A percentile compares a stretch with the other conserved stretches of the same genome.
These are phyloP conservation scores for Tritrichomonas musculus DNA, from an alignment of 208 protist species.

Conservation along the genomic window DNA sequence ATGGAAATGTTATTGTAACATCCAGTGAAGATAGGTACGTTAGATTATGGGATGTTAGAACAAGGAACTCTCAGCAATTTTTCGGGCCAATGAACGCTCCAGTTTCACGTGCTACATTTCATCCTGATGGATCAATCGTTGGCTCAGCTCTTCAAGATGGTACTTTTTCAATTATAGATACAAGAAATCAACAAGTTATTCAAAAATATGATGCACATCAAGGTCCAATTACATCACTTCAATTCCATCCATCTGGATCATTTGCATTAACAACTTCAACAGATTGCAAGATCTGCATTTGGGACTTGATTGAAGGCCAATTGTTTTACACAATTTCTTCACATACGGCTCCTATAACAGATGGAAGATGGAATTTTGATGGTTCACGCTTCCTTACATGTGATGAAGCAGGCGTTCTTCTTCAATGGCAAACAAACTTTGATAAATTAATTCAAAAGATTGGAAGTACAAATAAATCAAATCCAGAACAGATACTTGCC, in stretches of 20 bases:
- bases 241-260: background rate
- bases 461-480: no score
- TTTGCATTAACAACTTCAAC: background rate
- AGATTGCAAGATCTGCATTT: background rate
- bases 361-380: background rate
- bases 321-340: background rate
- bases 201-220: background rate
- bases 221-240: background rate
- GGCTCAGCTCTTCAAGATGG: background rate
- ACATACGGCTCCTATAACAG: background rate
- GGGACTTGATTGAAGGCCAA: slow-evolving; percentile 9
- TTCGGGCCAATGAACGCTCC: background rate
- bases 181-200: background rate
- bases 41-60: slow-evolving; percentile 28
- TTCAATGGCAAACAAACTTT: background rate
- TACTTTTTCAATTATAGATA: background rate
- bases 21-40: background rate
- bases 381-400: background rate
- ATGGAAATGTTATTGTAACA: slow-evolving; percentile 25
- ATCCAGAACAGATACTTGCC: background rate
- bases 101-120: background rate
- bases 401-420: background rate
- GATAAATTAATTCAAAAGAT: background rate
- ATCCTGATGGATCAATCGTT: background rate
- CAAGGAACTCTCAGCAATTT: background rate